These are phyloP conservation scores for Galeopsis tetrahit DNA, from an alignment of 257 asterid genomes.

Conservation along the genomic window DNA sequence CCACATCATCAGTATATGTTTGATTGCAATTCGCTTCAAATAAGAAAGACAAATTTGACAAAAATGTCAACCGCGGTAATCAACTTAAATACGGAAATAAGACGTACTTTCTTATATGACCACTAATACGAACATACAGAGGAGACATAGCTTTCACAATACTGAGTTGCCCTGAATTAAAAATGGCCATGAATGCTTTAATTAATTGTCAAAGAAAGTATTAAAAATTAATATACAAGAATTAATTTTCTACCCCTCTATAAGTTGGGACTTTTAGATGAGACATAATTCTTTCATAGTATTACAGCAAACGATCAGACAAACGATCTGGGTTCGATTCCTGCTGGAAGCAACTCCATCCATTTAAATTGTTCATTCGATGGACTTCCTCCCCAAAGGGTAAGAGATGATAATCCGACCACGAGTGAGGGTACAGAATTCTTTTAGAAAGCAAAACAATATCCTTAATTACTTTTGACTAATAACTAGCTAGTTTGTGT, in stretches of 20 bases:
- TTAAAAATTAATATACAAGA: too few species aligned
- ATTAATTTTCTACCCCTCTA: too few species aligned
- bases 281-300: too few species aligned
- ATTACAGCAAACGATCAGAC: too few species aligned
- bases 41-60: neutral
- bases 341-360: too few species aligned
- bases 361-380: too few species aligned
- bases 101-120: neutral
- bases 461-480: constrained; percentile 7
- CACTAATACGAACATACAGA: constrained; percentile 28
- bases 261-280: too few species aligned
- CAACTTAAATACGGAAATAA: constrained; percentile 25
- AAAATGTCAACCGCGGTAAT: constrained; percentile 12
- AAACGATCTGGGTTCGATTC: too few species aligned
- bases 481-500: constrained; percentile 44
- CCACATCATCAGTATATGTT: neutral
- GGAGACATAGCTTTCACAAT: constrained; percentile 42
- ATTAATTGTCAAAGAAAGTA: too few species aligned
- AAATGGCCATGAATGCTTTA: constrained; percentile 9
- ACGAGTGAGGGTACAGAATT: too few species aligned
- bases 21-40: neutral
- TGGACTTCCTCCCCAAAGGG: too few species aligned
- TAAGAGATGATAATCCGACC: too few species aligned
- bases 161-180: constrained; percentile 32
- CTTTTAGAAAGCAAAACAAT: constrained; percentile 23